Conservation (phyloP, 345 rosid genomes). For the Pugionium dolabratum region DNA sequence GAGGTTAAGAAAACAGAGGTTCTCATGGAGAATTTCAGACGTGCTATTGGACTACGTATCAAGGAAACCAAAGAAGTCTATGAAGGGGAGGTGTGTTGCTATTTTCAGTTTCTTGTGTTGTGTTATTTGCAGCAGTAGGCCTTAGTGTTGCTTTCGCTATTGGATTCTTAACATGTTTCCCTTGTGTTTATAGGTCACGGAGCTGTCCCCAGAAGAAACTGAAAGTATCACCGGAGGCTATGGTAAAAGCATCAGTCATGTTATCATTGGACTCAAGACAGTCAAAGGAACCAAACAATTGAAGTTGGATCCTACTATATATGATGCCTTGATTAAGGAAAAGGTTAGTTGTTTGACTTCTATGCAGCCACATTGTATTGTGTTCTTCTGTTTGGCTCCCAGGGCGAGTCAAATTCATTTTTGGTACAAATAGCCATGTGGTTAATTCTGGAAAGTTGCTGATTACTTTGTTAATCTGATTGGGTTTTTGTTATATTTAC, state of each 20-base stretch:
- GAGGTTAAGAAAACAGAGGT: constrained; percentile 99
- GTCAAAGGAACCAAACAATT: constrained; percentile 97
- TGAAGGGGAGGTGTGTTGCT: constrained; percentile 87
- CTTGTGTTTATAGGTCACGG: constrained; percentile 66
- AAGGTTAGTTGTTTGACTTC: constrained; percentile 56
- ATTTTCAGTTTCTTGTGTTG: constrained; percentile 11
- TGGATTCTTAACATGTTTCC: constrained; percentile 29
- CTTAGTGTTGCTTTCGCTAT: background rate
- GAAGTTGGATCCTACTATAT: constrained; percentile 94
- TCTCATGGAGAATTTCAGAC: constrained; percentile 94
- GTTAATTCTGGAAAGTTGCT: background rate
- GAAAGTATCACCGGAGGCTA: constrained; percentile 94
- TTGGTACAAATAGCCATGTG: background rate
- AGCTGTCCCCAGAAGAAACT: constrained; percentile 95
- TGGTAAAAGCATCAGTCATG: constrained; percentile 98
- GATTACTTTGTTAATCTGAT: constrained; percentile 10
- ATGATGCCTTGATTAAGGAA: constrained; percentile 95
- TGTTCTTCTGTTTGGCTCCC: background rate
- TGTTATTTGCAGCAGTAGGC: constrained; percentile 1
- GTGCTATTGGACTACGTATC: constrained; percentile 93
- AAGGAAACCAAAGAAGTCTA: constrained; percentile 98
- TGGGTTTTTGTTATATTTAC: constrained; percentile 18
- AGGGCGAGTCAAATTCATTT: background rate
- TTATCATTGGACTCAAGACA: constrained; percentile 87
- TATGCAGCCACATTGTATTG: constrained; percentile 3